Evolutionary conservation across 768 basidiomycete genomes (phyloP).

Genomic region (Pisolithus orientalis): DNA sequence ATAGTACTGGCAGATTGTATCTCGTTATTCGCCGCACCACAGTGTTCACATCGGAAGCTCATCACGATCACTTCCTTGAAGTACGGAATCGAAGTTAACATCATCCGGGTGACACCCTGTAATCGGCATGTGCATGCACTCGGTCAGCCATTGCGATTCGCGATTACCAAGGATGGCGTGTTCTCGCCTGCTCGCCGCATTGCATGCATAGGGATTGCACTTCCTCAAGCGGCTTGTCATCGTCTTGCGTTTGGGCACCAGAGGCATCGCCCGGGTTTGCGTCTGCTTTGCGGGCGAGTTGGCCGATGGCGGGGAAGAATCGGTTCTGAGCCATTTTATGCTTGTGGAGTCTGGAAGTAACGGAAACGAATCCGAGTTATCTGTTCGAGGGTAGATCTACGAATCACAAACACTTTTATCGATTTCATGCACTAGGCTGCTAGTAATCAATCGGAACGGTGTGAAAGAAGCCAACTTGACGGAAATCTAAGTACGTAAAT

Average conservation of each 20-base stretch:
- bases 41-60: slow-evolving; percentile 95
- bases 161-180: neutral
- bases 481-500: too few relatives aligned
- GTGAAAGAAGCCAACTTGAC: too few relatives aligned
- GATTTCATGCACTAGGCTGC: neutral
- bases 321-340: slow-evolving; percentile 17
- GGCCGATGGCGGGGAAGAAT: slow-evolving; percentile 56
- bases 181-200: slow-evolving; percentile 80
- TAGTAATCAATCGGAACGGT: neutral
- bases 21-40: slow-evolving; percentile 87
- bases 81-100: slow-evolving; percentile 92
- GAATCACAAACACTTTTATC: neutral
- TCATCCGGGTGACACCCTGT: slow-evolving; percentile 82
- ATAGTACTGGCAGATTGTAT: slow-evolving; percentile 86
- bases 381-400: neutral
- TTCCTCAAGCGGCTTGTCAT: slow-evolving; percentile 59
- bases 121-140: slow-evolving; percentile 10
- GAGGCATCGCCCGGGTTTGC: slow-evolving; percentile 21
- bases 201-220: slow-evolving; percentile 92
- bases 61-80: slow-evolving; percentile 94
- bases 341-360: neutral
- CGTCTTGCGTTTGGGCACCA: slow-evolving; percentile 32
- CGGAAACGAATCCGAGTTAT: neutral
- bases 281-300: slow-evolving; percentile 47
- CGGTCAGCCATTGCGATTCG: neutral